These are phyloP conservation scores for Nannochloropsis oceanica DNA, from an alignment of 108 stramenopile species.

Conservation along the genomic window DNA sequence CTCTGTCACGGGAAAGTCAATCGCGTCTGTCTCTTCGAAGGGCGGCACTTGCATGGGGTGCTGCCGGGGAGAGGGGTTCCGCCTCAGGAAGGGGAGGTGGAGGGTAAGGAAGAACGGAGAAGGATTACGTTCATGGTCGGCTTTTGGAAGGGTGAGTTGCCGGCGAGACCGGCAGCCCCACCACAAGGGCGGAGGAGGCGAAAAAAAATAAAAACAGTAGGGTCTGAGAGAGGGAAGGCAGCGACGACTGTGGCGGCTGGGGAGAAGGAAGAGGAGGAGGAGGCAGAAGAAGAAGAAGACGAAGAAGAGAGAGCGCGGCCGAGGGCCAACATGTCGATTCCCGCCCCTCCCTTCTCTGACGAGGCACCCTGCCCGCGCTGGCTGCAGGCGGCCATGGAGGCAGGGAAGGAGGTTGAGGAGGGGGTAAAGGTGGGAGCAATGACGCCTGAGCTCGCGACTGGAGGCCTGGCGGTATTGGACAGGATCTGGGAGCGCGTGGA, in stretches of 20 bases:
- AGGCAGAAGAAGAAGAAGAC: neutral
- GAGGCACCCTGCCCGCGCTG: neutral
- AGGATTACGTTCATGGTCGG: conserved; percentile 70
- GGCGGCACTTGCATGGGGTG: conserved; percentile 57
- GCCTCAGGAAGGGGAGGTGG: neutral
- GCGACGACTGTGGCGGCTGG: too few species aligned
- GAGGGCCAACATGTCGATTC: neutral
- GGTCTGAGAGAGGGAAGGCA: too few species aligned
- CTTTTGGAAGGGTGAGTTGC: conserved; percentile 48
- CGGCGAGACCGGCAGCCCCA: neutral
- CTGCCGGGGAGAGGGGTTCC: conserved; percentile 54
- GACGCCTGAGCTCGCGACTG: neutral
- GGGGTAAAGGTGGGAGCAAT: neutral
- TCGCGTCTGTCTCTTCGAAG: conserved; percentile 58
- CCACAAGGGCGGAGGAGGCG: neutral
- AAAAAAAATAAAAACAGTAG: neutral
- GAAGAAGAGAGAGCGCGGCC: neutral
- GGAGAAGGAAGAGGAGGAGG: too few species aligned
- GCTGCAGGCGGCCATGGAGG: neutral
- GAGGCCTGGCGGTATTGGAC: neutral
- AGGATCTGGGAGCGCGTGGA: neutral
- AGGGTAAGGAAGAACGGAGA: conserved; percentile 4
- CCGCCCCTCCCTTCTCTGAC: neutral
- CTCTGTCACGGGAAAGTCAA: conserved; percentile 40
- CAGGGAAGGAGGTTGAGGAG: neutral